These are phyloP conservation scores for Metschnikowia picachoensis DNA, from an alignment of 805 yeast species.

Conservation along the genomic window DNA sequence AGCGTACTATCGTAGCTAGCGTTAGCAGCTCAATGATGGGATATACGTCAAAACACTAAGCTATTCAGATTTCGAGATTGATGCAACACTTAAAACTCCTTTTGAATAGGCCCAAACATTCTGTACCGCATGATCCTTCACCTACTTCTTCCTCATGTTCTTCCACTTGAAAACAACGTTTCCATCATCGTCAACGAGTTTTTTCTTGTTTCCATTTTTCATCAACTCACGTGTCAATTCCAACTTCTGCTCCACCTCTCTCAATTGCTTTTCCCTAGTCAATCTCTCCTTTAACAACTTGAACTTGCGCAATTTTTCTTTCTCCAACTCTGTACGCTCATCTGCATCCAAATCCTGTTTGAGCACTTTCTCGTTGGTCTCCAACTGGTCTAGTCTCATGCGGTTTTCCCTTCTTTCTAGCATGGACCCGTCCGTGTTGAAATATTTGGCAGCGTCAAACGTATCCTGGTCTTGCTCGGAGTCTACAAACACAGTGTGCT, in stretches of 20 bases:
- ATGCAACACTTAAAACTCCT: too few relatives aligned
- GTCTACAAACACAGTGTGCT: slow-evolving; percentile 85
- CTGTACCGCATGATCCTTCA: background rate
- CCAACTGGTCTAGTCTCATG: slow-evolving; percentile 57
- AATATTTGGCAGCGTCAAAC: slow-evolving; percentile 63
- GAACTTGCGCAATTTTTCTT: slow-evolving; percentile 58
- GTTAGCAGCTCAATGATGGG: too few relatives aligned
- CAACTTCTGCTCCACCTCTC: slow-evolving; percentile 66
- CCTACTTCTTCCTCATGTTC: slow-evolving; percentile 60
- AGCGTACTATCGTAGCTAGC: too few relatives aligned
- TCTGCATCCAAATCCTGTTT: slow-evolving; percentile 31
- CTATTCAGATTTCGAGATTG: too few relatives aligned
- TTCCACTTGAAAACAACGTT: slow-evolving; percentile 79
- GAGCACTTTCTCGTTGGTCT: slow-evolving; percentile 32
- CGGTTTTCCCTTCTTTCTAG: slow-evolving; percentile 68
- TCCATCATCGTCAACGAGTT: slow-evolving; percentile 64
- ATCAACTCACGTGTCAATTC: slow-evolving; percentile 79
- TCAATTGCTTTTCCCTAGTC: slow-evolving; percentile 66
- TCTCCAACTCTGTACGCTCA: slow-evolving; percentile 35
- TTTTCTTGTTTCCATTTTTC: slow-evolving; percentile 87
- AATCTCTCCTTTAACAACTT: slow-evolving; percentile 59
- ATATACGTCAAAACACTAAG: too few relatives aligned
- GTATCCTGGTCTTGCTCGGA: slow-evolving; percentile 47
- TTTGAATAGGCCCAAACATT: too few relatives aligned
- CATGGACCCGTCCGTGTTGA: slow-evolving; percentile 66